Base-by-base conservation (phyloP, 2,329 filamentous ascomycete species). In the Aureobasidium leucospermi region DNA sequence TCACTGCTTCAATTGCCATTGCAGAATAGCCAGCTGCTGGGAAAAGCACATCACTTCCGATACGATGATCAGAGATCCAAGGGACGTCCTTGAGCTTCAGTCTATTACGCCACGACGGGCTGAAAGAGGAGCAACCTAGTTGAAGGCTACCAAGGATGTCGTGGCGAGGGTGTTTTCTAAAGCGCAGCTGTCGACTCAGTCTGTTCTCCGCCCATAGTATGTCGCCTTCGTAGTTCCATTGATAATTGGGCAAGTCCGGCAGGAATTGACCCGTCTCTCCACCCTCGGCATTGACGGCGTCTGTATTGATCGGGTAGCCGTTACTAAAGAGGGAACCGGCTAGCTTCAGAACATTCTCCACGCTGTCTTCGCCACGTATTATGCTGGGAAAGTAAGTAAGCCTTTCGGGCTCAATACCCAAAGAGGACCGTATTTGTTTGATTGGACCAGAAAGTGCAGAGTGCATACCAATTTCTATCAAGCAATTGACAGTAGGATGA, bases 21-120 rank as follows among this genome's bases (percentile, higher is more conserved):
- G 46, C 47, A 38, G 64, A 19, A 29, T 61, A 63, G 5, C 65
- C 68, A 46, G 68, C 62, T 19, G 42, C 69, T 2, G 72, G 72
- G 34, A 69, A 73, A 3, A 75, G 58, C 19, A 67, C 65, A 13
- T 67, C 63, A 6, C 61, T 63, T 16, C 67, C 63, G 3, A 75
- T 47, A 7, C 62, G 39, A 58, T 75, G 73, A 28, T 67, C 69
- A 7, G 42, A 41, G 7, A 75, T 41, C 73, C 73, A 74, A 1
- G 69, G 65, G 0, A 68, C 34, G 39, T 72, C 67, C 0, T 58
- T 43, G 2, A 67, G 23, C 1, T 61, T 60, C 4, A 74, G 11
- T 5, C 11, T 28, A 10, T 51, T 51, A 10, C 48, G 32, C 48
- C 48, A 51, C 1, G 11, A 9, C 1, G 19, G 19, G 13, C 39